Base-by-base conservation (phyloP, 352 stramenopile genomes). In the Globisporangium alternatum region DNA sequence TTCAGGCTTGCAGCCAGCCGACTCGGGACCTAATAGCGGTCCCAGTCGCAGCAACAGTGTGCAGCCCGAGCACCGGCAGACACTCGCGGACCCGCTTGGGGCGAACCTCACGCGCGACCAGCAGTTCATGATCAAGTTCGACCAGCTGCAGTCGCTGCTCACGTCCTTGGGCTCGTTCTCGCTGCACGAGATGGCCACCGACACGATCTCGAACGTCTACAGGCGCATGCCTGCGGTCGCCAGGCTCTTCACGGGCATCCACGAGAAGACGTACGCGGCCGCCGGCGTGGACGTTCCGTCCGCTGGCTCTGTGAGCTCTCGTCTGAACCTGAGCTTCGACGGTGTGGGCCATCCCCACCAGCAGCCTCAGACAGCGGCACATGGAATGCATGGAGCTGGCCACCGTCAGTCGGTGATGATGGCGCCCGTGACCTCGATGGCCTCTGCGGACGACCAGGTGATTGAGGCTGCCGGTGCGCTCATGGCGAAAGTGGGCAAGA, bases 131-230 rank as follows among this genome's bases (percentile, higher is more conserved):
- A 76, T 89, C 58, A 86, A 86, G 60, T 47, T 91, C 10, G 80
- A 91, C 65, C 81, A 91, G 55, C 63, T 91, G 0, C 76, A 89
- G 54, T 82, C 75, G 21, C 68, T 86, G 47, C 57, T 89, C 21
- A 62, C 66, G 33, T 66, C 73, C 6, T 60, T 91, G 3, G 67
- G 61, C 0, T 56, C 67, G 22, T 70, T 78, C 44, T 76, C 68
- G 33, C 60, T 89, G 8, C 71, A 86, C 39, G 66, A 64, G 22
- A 86, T 89, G 78, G 76, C 65, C 53, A 79, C 75, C 0, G 80
- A 88, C 8, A 76, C 71, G 9, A 87, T 89, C 54, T 76, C 78
- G 12, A 72, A 65, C 37, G 73, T 72, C 19, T 91, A 77, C 56
- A 69, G 74, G 22, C 80, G 80, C 19, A 75, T 89, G 31, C 74